Percentiles rank a stretch among this genome's conserved stretches.
These are phyloP conservation scores for Xylaria sp. DNA, from an alignment of 2,329 filamentous ascomycete genomes.

Conservation along the genomic window DNA sequence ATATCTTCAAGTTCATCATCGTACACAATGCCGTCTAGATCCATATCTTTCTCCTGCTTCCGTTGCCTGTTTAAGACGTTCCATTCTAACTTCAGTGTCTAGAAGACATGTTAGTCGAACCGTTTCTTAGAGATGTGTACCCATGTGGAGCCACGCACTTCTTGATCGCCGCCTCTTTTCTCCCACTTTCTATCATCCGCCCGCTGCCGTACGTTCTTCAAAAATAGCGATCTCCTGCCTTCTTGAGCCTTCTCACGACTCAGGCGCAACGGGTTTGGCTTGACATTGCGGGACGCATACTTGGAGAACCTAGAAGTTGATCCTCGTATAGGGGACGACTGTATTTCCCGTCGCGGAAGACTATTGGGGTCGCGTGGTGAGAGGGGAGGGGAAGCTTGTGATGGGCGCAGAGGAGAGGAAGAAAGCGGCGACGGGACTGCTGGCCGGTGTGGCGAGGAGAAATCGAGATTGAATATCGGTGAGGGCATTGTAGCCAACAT, in stretches of 20 bases:
- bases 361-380: conserved; percentile 57
- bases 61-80: conserved; percentile 52
- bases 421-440: conserved; percentile 65
- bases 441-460: conserved; percentile 58
- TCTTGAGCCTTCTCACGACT: conserved; percentile 71
- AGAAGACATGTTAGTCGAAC: conserved; percentile 14
- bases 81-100: conserved; percentile 58
- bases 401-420: conserved; percentile 67
- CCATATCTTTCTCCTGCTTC: conserved; percentile 53
- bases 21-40: conserved; percentile 55
- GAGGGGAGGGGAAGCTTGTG: conserved; percentile 57
- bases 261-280: conserved; percentile 71
- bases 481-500: conserved; percentile 53
- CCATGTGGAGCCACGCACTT: conserved; percentile 51
- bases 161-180: conserved; percentile 70
- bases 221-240: conserved; percentile 72
- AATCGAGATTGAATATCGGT: conserved; percentile 56
- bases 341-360: conserved; percentile 54
- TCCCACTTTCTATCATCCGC: conserved; percentile 69
- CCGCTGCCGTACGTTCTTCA: conserved; percentile 72
- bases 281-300: conserved; percentile 65
- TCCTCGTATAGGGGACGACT: conserved; percentile 51
- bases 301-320: conserved; percentile 49
- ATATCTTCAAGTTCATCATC: conserved; percentile 65
- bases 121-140: background rate